These are phyloP conservation scores for Chlorella sp. DNA, from an alignment of 139 green algal species.

Conservation along the genomic window DNA sequence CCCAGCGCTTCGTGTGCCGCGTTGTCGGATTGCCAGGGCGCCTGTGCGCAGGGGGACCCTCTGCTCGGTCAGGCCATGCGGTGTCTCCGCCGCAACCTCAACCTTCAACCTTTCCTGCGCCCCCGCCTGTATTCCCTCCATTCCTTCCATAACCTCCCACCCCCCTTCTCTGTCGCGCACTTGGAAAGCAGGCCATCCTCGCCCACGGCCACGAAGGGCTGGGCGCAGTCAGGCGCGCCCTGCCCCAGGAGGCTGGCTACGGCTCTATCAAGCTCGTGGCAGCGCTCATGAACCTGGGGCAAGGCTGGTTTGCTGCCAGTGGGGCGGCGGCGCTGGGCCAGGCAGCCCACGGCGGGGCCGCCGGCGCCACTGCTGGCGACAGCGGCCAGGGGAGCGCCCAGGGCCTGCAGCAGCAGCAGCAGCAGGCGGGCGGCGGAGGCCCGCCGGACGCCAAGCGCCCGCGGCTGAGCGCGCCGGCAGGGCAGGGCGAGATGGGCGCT, in stretches of 20 bases:
- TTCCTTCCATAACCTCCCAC: background rate
- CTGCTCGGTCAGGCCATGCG: background rate
- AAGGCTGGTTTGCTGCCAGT: slow-evolving; percentile 21
- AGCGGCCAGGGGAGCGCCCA: background rate
- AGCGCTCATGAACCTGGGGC: slow-evolving; percentile 16
- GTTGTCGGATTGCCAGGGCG: background rate
- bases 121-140: background rate
- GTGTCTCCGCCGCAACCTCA: background rate
- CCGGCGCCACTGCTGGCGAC: background rate
- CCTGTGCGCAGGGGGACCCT: background rate
- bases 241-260: slow-evolving; percentile 19
- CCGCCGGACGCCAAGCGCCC: slow-evolving; percentile 2
- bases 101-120: no score
- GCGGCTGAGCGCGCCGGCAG: background rate
- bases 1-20: background rate
- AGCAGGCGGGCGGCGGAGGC: background rate
- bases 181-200: slow-evolving; percentile 3
- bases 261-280: slow-evolving; percentile 43
- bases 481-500: background rate
- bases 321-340: background rate
- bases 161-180: background rate
- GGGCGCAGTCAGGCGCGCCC: slow-evolving; percentile 10
- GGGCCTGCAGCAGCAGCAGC: background rate
- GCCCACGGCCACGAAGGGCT: slow-evolving; percentile 13
- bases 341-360: background rate